Evolutionary conservation across 805 yeast species (phyloP), one percentile per base, ranked within the genome.

Genomic region (Lipomyces spencermartinsiae): DNA sequence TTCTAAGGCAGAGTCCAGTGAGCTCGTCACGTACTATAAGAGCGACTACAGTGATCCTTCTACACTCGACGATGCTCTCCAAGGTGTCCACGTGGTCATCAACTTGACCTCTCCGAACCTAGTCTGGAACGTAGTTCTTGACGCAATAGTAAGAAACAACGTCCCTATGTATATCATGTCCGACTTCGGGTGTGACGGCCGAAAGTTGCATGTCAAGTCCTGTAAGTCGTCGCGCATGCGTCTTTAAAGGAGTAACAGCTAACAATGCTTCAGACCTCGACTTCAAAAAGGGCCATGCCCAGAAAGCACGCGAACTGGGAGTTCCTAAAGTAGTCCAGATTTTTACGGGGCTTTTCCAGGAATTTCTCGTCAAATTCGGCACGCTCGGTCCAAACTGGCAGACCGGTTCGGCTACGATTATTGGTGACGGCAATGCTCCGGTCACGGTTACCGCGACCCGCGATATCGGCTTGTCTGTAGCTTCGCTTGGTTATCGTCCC

Each of bases 101-200:
- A 83, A 85, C 68, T 77, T 86, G 57, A 71, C 80, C 55, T 71
- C 71, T 35, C 80, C 83, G 7, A 74, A 73, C 12, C 74, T 72
- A 0, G 69, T 78, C n/a, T 66, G 83, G 43, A 85, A 83, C 59
- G 81, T 83, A 7, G 33, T 68, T n/a, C 59, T 51, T 49, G 67
- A 68, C 19, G 82, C 83, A 2, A 74, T 75, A 9, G 76, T 74
- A 37, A 80, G 79, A 61, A 82, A 83, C 70, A 71, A 71, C 16
- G 85, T 86, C 61, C 83, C 83, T 74, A 74, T 86, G 43, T 87
- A 81, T 78, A 83, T 87, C 70, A 89, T 90, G 39, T 83, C 89
- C 1, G 90, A 87, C 73, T 88, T 84, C 72, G 92, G 91, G 54
- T 73, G 80, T 29, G 86, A 86, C 63, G 55, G 7, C 2, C 29